Conservation (phyloP, 108 stramenopile species). For the Skeletonema potamos region DNA sequence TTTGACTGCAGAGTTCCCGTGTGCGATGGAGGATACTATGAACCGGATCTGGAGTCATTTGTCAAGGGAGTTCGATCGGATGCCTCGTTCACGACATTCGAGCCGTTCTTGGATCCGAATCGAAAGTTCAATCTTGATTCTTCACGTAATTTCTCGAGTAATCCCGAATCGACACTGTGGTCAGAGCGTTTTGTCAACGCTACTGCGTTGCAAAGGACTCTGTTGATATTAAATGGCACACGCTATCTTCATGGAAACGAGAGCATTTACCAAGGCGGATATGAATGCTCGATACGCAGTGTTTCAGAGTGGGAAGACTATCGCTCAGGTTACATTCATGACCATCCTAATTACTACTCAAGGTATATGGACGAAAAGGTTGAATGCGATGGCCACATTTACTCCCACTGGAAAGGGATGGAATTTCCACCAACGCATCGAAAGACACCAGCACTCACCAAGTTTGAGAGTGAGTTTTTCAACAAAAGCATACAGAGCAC, state of each 20-base stretch:
- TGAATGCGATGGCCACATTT: constrained; percentile 60
- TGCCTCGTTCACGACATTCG: constrained; percentile 49
- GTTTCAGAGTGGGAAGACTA: constrained; percentile 76
- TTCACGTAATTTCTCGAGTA: constrained; percentile 57
- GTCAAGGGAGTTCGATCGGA: constrained; percentile 53
- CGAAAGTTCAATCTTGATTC: constrained; percentile 46
- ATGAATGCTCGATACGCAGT: constrained; percentile 79
- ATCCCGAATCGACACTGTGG: constrained; percentile 48
- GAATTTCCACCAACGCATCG: constrained; percentile 60
- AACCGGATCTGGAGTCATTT: constrained; percentile 50
- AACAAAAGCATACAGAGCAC: background rate
- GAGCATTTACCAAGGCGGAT: constrained; percentile 66
- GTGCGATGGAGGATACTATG: constrained; percentile 83
- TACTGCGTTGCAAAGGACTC: constrained; percentile 26
- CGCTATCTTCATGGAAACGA: constrained; percentile 30
- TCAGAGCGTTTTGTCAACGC: constrained; percentile 55
- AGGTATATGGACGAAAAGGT: constrained; percentile 66
- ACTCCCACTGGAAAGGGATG: constrained; percentile 73
- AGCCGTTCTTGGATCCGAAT: constrained; percentile 54
- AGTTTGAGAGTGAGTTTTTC: constrained; percentile 21
- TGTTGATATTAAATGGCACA: constrained; percentile 24
- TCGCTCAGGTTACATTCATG: constrained; percentile 44
- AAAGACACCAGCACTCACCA: constrained; percentile 42
- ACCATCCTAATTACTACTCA: constrained; percentile 82
- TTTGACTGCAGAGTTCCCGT: constrained; percentile 90